A percentile compares a stretch with the other conserved stretches of the same genome.
Evolutionary conservation across 768 basidiomycete genomes (phyloP).

Genomic region (Mycena rebaudengoi): DNA sequence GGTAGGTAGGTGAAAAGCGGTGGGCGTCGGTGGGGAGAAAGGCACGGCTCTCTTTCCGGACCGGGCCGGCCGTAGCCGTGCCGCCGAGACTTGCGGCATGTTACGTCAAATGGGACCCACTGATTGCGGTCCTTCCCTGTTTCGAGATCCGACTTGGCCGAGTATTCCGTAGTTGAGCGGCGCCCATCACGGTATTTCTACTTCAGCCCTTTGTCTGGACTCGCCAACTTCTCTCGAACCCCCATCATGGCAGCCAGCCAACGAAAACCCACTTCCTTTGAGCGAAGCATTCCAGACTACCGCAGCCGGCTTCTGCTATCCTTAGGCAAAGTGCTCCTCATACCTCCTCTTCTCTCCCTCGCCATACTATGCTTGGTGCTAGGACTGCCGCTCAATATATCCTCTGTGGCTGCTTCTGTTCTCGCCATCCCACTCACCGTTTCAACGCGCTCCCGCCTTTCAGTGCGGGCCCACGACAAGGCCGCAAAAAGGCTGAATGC

Average conservation of each 20-base stretch:
- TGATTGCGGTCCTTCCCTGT: too few species aligned
- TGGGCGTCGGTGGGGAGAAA: too few species aligned
- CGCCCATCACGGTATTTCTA: too few species aligned
- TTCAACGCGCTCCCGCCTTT: not conserved
- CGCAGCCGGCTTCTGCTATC: slow-evolving; percentile 3
- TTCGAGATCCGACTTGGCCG: too few species aligned
- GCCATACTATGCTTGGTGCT: not conserved
- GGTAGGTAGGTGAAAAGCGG: too few species aligned
- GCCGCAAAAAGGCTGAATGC: slow-evolving; percentile 38
- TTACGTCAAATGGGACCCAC: too few species aligned
- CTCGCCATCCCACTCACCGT: not conserved
- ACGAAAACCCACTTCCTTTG: not conserved
- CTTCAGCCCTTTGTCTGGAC: too few species aligned
- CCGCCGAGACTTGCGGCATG: too few species aligned
- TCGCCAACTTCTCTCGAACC: too few species aligned
- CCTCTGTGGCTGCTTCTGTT: not conserved
- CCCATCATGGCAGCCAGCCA: not conserved
- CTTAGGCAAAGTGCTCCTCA: not conserved
- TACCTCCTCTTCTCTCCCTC: slow-evolving; percentile 1
- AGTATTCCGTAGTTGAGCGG: too few species aligned
- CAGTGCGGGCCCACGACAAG: not conserved
- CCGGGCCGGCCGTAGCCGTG: too few species aligned
- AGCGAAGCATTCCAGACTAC: slow-evolving; percentile 11
- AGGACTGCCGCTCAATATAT: not conserved
- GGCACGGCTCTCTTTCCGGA: too few species aligned